Evolutionary conservation across 305 asterid genomes (phyloP).

Genomic region (Solanum hybrid): DNA sequence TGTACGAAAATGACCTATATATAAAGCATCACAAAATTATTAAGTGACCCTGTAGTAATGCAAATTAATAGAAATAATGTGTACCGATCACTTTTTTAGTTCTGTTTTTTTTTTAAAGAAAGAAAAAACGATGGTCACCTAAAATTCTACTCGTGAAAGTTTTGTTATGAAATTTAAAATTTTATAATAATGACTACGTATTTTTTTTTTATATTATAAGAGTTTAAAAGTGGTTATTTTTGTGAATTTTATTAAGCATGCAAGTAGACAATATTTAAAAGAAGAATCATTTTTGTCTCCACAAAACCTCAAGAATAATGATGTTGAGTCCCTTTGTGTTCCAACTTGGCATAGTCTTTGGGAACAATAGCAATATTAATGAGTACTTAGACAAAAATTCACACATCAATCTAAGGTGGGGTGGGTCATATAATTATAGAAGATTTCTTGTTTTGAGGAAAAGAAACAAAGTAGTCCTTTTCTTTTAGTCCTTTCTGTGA

Average conservation of each 20-base stretch:
- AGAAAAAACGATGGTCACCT: neutral
- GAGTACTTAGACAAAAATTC: neutral
- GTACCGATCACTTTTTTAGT: neutral
- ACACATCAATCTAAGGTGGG: neutral
- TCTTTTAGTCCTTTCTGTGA: neutral
- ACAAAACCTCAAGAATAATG: neutral
- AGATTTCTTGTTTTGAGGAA: neutral
- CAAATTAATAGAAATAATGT: neutral
- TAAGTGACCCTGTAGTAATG: neutral
- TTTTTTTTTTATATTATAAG: neutral
- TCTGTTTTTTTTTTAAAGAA: too few species aligned
- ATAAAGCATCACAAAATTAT: neutral
- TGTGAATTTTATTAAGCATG: neutral
- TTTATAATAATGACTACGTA: neutral
- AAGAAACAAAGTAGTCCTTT: neutral
- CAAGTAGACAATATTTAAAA: neutral
- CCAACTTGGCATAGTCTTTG: neutral
- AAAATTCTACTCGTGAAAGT: neutral
- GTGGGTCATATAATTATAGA: neutral
- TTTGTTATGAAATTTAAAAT: neutral
- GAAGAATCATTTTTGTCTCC: neutral
- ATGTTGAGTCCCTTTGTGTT: neutral
- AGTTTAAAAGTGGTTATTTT: neutral
- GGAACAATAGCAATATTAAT: neutral
- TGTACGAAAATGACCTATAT: neutral